Percentiles rank a stretch among this genome's conserved stretches.
Evolutionary conservation across 2,329 filamentous ascomycete genomes (phyloP).

Genomic region (Ascochyta rabiei): DNA sequence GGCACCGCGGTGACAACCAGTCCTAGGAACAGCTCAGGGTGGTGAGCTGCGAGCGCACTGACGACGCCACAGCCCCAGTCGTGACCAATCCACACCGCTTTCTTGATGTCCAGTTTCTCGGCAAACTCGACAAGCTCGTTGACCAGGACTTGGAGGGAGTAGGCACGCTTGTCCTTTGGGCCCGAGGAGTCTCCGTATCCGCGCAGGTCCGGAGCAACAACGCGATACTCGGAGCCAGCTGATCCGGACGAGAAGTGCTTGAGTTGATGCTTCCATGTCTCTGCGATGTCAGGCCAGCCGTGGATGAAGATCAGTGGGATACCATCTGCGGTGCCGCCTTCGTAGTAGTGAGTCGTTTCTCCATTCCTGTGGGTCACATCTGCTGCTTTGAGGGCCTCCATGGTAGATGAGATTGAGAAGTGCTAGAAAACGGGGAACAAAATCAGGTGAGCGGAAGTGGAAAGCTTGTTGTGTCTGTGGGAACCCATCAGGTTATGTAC

Average conservation of each 20-base stretch:
- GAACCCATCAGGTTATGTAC: not conserved
- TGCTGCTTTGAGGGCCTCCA: slow-evolving; percentile 23
- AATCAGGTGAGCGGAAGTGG: not conserved
- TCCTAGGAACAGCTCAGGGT: slow-evolving; percentile 42
- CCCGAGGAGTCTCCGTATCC: slow-evolving; percentile 39
- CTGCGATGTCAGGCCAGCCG: slow-evolving; percentile 46
- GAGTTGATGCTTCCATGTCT: slow-evolving; percentile 46
- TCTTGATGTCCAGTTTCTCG: slow-evolving; percentile 44
- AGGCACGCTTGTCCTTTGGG: slow-evolving; percentile 32
- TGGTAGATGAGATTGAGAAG: not conserved
- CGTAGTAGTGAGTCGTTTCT: slow-evolving; percentile 33
- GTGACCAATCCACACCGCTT: slow-evolving; percentile 57
- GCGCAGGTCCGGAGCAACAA: slow-evolving; percentile 39
- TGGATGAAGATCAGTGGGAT: slow-evolving; percentile 36
- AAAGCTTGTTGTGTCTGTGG: not conserved
- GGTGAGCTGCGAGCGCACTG: slow-evolving; percentile 37
- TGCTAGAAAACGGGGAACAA: not conserved
- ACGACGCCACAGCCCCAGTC: slow-evolving; percentile 51
- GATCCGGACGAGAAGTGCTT: slow-evolving; percentile 36
- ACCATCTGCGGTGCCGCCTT: slow-evolving; percentile 28
- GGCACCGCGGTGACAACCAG: slow-evolving; percentile 47
- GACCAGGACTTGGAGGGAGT: slow-evolving; percentile 38
- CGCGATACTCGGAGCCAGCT: slow-evolving; percentile 35
- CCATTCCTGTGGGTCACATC: slow-evolving; percentile 30
- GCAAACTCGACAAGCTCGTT: slow-evolving; percentile 48